Evolutionary conservation across 257 asterid genomes (phyloP).

Genomic region (Eucommia ulmoides): DNA sequence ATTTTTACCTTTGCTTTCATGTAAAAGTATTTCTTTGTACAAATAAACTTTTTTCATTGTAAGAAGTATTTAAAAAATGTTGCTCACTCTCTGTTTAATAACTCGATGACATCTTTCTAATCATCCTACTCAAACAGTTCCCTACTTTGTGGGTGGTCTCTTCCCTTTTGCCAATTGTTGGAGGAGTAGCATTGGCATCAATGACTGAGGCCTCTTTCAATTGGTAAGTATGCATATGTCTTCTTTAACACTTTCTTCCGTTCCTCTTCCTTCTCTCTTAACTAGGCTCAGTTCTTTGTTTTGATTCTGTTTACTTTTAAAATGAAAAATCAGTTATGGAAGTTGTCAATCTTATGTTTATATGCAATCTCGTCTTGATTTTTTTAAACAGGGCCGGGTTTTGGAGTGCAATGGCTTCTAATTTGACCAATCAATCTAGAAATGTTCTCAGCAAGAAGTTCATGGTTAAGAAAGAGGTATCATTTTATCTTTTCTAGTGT

Average conservation of each 20-base stretch:
- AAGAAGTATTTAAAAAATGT: too few species aligned
- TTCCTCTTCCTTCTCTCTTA: slow-evolving; percentile 10
- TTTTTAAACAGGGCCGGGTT: slow-evolving; percentile 61
- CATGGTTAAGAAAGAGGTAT: slow-evolving; percentile 92
- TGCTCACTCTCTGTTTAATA: too few species aligned
- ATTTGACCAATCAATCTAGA: slow-evolving; percentile 85
- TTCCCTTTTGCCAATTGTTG: slow-evolving; percentile 86
- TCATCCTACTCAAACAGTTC: slow-evolving; percentile 25
- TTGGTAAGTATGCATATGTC: slow-evolving; percentile 37
- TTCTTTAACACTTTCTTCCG: slow-evolving; percentile 1
- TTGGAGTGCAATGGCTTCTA: slow-evolving; percentile 99
- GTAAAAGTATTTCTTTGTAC: too few species aligned
- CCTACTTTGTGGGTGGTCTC: slow-evolving; percentile 76
- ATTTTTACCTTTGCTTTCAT: too few species aligned
- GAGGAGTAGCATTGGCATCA: slow-evolving; percentile 92
- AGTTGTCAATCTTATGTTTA: too few species aligned
- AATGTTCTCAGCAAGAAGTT: slow-evolving; percentile 95
- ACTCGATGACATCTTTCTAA: too few species aligned
- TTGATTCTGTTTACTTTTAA: too few species aligned
- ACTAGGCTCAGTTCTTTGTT: too few species aligned
- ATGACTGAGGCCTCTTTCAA: slow-evolving; percentile 84
- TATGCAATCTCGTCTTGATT: background rate
- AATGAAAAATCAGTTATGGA: too few species aligned
- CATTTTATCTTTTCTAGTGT: too few species aligned
- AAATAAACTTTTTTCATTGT: too few species aligned